phyloP scores from a whole-genome alignment of 78 protist species.

The Mantamonas sphyraenae region DNA sequence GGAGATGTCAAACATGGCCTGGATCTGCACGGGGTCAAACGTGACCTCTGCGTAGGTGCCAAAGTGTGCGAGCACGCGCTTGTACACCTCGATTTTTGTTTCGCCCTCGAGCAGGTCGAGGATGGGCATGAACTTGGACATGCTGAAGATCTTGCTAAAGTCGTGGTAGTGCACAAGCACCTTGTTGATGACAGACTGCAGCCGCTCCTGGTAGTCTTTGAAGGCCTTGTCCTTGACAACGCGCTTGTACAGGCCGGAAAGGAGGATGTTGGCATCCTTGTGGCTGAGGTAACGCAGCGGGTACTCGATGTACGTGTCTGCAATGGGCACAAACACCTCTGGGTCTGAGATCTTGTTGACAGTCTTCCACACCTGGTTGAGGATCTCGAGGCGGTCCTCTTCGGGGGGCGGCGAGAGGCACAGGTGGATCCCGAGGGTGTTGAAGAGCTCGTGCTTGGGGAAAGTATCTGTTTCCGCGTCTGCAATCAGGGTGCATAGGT shows the following conservation, averaged over 20 bases:
- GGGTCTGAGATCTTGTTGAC: slow-evolving; percentile 40
- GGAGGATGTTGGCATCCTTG: neutral
- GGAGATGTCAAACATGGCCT: slow-evolving; percentile 47
- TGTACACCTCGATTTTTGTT: slow-evolving; percentile 33
- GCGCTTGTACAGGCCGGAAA: neutral
- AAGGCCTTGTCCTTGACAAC: slow-evolving; percentile 10
- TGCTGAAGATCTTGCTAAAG: slow-evolving; percentile 34
- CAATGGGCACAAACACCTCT: slow-evolving; percentile 43
- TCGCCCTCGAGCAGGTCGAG: slow-evolving; percentile 65
- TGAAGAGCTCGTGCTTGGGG: slow-evolving; percentile 42
- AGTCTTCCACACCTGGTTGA: slow-evolving; percentile 67
- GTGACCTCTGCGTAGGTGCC: neutral
- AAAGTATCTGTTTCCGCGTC: slow-evolving; percentile 45
- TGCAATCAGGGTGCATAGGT: slow-evolving; percentile 31
- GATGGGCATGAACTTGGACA: slow-evolving; percentile 55
- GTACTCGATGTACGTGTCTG: slow-evolving; percentile 69
- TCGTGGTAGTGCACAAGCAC: slow-evolving; percentile 37
- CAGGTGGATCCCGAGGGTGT: slow-evolving; percentile 57
- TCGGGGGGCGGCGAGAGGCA: slow-evolving; percentile 44
- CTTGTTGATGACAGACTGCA: slow-evolving; percentile 53
- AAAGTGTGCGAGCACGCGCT: slow-evolving; percentile 5
- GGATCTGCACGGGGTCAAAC: slow-evolving; percentile 46
- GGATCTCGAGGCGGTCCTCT: neutral
- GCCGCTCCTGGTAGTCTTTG: slow-evolving; percentile 36
- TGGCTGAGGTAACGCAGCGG: slow-evolving; percentile 4